Base-by-base conservation (phyloP, 2,329 filamentous ascomycete genomes). In the Coniosporium tulheliwenetii region DNA sequence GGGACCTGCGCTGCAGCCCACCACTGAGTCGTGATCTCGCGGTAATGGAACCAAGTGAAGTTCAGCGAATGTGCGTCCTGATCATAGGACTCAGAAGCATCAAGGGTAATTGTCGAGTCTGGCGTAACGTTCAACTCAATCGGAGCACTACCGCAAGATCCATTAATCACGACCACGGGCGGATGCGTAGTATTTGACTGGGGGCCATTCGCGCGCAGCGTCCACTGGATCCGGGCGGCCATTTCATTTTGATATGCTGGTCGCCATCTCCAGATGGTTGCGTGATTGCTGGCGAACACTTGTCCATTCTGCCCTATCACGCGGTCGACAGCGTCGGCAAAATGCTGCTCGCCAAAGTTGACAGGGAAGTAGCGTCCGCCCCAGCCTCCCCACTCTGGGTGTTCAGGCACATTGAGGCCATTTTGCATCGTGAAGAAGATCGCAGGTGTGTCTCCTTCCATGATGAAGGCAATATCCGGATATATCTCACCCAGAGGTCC, bases 261-360 rank as follows among this genome's bases (percentile, higher is more conserved):
- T 10, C 68, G 52, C 70, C 68, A 73, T n/a, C 69, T 56, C 68
- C 69, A 72, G 30, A 72, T 65, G 0, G 65, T 68, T 2, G 67
- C 66, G 15, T 69, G 62, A 38, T 66, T 70, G 9, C 57, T 60
- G 10, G 56, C 58, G 41, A 59, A 53, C 1, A 49, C 57, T 26
- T 47, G 48, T 13, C 56, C 55, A 26, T 56, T 54, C 8, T 51
- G 40, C 7, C 58, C 61, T 10, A 50, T 47, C 5, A 62, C 60
- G 12, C 50, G 49, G 30, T 64, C 61, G 0, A 54, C 54, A 0
- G 58, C 52, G 42, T 64, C 60, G 38, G 52, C 53, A 44, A 59
- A 62, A 36, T 61, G 59, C 32, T 47, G 46, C 2, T 43, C 49
- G 29, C 57, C 58, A 40, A 57, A 54, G 37, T 53, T 53, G 5